Evolutionary conservation across 2,329 filamentous ascomycete genomes (phyloP).

Genomic region (Corinectria fuckeliana): DNA sequence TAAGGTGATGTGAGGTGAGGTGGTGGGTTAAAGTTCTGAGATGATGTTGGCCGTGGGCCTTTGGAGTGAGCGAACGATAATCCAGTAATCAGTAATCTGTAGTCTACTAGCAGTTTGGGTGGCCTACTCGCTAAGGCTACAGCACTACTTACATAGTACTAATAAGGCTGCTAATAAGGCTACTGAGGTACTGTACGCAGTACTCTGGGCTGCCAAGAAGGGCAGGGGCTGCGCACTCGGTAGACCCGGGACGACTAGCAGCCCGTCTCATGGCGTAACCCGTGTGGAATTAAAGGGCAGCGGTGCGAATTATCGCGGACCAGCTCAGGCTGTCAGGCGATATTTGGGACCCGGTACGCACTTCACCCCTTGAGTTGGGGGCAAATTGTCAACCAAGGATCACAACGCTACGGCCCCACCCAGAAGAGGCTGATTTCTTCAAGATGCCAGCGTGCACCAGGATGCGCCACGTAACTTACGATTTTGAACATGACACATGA

Average conservation of each 20-base stretch:
- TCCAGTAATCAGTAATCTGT: too few relatives aligned
- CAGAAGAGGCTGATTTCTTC: slow-evolving; percentile 29
- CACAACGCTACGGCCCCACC: slow-evolving; percentile 28
- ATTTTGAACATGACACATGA: slow-evolving; percentile 22
- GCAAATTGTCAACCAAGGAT: slow-evolving; percentile 37
- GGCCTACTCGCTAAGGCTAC: too few relatives aligned
- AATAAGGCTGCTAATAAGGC: too few relatives aligned
- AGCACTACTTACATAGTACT: neutral
- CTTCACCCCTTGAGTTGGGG: slow-evolving; percentile 27
- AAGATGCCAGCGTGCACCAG: slow-evolving; percentile 25
- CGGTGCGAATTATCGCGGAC: neutral
- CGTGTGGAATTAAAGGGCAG: slow-evolving; percentile 13
- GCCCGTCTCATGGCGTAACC: slow-evolving; percentile 14
- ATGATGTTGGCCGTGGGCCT: slow-evolving; percentile 15
- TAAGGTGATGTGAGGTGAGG: slow-evolving; percentile 14
- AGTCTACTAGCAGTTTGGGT: too few relatives aligned
- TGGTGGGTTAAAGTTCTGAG: slow-evolving; percentile 28
- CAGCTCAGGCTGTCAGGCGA: neutral
- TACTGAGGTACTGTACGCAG: too few relatives aligned
- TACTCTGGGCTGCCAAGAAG: slow-evolving; percentile 28
- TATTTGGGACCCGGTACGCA: slow-evolving; percentile 22
- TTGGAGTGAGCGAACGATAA: neutral
- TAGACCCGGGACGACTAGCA: slow-evolving; percentile 34
- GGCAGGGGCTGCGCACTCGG: slow-evolving; percentile 30
- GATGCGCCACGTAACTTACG: slow-evolving; percentile 36